Conservation (phyloP, 345 rosid species). For the rapeseed (Brassica napus) region Da-Ae NC_063444.1:42433501-42434000, state of each 20-base stretch:
- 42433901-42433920: slow-evolving; percentile 87
- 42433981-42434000: slow-evolving; percentile 38
- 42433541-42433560: slow-evolving; percentile 80
- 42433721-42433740: slow-evolving; percentile 81
- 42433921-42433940: slow-evolving; percentile 55
- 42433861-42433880: not conserved
- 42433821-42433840: not conserved
- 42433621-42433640: not conserved
- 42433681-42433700: slow-evolving; percentile 89
- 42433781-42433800: slow-evolving; percentile 96
- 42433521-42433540: slow-evolving; percentile 64
- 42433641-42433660: slow-evolving; percentile 57
- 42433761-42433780: slow-evolving; percentile 81
- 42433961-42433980: slow-evolving; percentile 62
- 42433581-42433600: not conserved
- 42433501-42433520: slow-evolving; percentile 50
- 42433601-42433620: not conserved
- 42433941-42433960: slow-evolving; percentile 55
- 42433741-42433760: slow-evolving; percentile 68
- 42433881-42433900: slow-evolving; percentile 60
- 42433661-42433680: slow-evolving; percentile 93
- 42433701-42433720: slow-evolving; percentile 85
- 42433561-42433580: slow-evolving; percentile 35
- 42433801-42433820: slow-evolving; percentile 5
- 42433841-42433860: not conserved